Evolutionary conservation across 1,284 basidiomycete species (phyloP).

Genomic region (Leccinum pseudoinsigne): DNA sequence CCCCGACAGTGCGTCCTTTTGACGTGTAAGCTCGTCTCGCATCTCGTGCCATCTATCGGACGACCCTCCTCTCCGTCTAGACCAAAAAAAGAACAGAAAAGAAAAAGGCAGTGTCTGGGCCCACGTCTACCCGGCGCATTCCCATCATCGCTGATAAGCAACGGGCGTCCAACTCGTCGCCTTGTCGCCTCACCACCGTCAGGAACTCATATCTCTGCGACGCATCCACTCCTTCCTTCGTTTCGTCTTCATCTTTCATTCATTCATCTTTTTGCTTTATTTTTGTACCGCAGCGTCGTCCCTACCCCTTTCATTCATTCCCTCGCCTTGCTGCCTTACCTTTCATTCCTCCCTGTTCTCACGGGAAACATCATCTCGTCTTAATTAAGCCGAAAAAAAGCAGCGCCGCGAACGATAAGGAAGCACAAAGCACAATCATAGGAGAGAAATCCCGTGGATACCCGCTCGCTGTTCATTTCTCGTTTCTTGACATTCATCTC

Average conservation of each 20-base stretch:
- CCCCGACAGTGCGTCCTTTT: not conserved
- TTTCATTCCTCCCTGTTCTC: not conserved
- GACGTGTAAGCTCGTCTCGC: not conserved
- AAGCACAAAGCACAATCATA: not conserved
- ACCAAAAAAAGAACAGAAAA: conserved; percentile 1
- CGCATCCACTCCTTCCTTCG: not conserved
- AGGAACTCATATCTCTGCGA: conserved; percentile 6
- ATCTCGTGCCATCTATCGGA: conserved; percentile 1
- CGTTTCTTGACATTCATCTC: not conserved
- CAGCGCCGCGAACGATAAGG: not conserved
- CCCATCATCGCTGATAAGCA: conserved; percentile 11
- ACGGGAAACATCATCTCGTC: not conserved
- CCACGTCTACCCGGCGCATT: conserved; percentile 8
- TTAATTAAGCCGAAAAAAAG: not conserved
- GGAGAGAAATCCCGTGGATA: not conserved
- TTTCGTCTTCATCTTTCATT: conserved; percentile 2
- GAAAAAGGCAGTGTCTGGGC: conserved; percentile 5
- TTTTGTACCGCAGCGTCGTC: not conserved
- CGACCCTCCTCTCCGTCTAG: not conserved
- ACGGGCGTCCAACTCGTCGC: not conserved
- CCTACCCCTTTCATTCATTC: not conserved
- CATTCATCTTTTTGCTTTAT: not conserved
- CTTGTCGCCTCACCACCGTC: conserved; percentile 1
- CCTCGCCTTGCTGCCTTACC: not conserved
- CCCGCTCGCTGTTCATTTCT: not conserved